phyloP scores from a whole-genome alignment of 164 flowering plant species.

The Dillenia turbinata region DNA sequence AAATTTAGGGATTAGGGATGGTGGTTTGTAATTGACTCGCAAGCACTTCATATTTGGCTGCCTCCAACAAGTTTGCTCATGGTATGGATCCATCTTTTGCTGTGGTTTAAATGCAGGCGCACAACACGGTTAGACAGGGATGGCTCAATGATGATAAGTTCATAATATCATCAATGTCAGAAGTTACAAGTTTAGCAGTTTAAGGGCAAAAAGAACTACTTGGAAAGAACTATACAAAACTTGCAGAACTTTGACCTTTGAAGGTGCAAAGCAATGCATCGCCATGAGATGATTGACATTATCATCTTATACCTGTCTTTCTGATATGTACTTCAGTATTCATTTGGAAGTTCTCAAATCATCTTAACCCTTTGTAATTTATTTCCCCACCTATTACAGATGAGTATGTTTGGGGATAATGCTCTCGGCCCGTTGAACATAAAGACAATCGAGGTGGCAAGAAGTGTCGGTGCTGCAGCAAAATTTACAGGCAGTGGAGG shows the following conservation, averaged over 20 bases:
- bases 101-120: slow-evolving; percentile 49
- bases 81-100: background rate
- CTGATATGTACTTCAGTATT: too few relatives aligned
- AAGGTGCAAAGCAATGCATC: slow-evolving; percentile 40
- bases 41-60: too few relatives aligned
- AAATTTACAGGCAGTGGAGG: slow-evolving; percentile 98
- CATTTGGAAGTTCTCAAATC: too few relatives aligned
- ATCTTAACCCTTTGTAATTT: too few relatives aligned
- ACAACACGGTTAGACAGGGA: slow-evolving; percentile 83
- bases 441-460: slow-evolving; percentile 85
- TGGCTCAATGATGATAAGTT: slow-evolving; percentile 91
- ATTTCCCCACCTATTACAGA: too few relatives aligned
- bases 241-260: slow-evolving; percentile 77
- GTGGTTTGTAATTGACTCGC: too few relatives aligned
- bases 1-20: too few relatives aligned
- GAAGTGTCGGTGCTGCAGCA: slow-evolving; percentile 89
- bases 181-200: slow-evolving; percentile 69
- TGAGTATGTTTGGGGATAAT: slow-evolving; percentile 81
- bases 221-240: slow-evolving; percentile 53
- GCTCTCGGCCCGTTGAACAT: slow-evolving; percentile 74
- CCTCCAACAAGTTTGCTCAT: too few relatives aligned
- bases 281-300: too few relatives aligned
- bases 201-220: slow-evolving; percentile 64
- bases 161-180: slow-evolving; percentile 66
- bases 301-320: too few relatives aligned